phyloP scores from a whole-genome alignment of 176 grass and related monocot genomes.

The Carex cristatella region DNA sequence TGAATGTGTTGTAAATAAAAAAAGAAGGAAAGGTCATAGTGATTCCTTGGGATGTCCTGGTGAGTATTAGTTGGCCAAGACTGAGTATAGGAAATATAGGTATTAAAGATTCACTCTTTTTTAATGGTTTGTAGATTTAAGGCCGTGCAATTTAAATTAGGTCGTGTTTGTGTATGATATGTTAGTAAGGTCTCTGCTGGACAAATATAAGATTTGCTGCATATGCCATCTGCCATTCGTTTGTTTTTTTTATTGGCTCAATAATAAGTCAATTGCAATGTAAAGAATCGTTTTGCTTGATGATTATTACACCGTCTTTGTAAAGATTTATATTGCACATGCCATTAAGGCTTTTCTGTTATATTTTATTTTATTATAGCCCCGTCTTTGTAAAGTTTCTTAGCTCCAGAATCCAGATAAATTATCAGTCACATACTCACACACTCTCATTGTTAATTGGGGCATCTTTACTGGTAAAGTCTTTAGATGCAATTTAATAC shows the following conservation, averaged over 20 bases:
- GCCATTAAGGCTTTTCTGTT: not conserved
- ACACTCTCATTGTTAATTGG: not conserved
- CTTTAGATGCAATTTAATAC: not conserved
- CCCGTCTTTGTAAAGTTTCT: not conserved
- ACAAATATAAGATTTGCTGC: not conserved
- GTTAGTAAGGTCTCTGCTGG: not conserved
- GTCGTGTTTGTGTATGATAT: slow-evolving; percentile 1
- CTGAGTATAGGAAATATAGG: not conserved
- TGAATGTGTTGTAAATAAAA: not conserved
- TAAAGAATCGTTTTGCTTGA: not conserved
- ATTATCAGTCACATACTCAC: too few species aligned
- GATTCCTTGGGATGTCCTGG: slow-evolving; percentile 6
- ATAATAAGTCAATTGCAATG: not conserved
- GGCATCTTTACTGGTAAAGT: not conserved
- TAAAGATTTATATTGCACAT: not conserved
- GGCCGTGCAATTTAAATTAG: not conserved
- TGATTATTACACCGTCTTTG: too few species aligned
- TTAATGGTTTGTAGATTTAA: slow-evolving; percentile 2
- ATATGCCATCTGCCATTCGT: not conserved
- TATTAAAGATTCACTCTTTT: not conserved
- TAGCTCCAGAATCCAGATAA: not conserved
- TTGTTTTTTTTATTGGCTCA: not conserved
- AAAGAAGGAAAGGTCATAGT: not conserved
- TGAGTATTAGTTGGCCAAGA: slow-evolving; percentile 1
- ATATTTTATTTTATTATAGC: not conserved